phyloP scores from a whole-genome alignment of 1,284 basidiomycete species.

The Pholiota adiposa region DNA sequence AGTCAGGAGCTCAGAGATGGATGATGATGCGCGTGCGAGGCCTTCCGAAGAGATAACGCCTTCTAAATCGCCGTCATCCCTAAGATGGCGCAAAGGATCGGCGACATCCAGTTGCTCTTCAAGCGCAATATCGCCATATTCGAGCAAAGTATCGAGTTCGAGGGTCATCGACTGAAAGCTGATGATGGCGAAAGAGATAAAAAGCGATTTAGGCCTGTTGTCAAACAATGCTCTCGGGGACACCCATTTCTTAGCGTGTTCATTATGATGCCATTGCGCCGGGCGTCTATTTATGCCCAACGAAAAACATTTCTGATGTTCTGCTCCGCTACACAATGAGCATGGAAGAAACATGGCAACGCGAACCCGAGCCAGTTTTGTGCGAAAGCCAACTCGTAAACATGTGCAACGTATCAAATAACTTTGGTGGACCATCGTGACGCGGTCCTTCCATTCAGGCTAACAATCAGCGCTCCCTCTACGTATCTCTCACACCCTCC shows the following conservation, averaged over 20 bases:
- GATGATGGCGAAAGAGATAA: conserved; percentile 9
- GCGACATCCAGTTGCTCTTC: conserved; percentile 60
- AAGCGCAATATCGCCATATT: conserved; percentile 38
- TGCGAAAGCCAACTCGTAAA: conserved; percentile 22
- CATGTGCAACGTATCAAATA: conserved; percentile 31
- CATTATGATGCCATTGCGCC: neutral
- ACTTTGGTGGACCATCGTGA: conserved; percentile 2
- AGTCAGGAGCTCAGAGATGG: conserved; percentile 34
- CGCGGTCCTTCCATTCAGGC: conserved; percentile 15
- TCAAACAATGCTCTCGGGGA: too few relatives aligned
- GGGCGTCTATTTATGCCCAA: conserved; percentile 3
- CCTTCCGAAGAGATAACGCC: conserved; percentile 25
- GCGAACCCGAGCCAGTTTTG: conserved; percentile 7
- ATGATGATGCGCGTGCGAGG: conserved; percentile 26
- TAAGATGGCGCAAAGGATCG: conserved; percentile 70
- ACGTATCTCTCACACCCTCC: conserved; percentile 7
- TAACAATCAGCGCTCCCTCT: conserved; percentile 7
- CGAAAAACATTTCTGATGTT: neutral
- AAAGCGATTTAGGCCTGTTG: too few relatives aligned
- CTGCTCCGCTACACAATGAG: neutral
- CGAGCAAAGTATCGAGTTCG: conserved; percentile 14
- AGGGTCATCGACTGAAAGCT: conserved; percentile 10
- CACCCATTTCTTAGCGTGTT: too few relatives aligned
- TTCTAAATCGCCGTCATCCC: conserved; percentile 37
- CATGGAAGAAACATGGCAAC: neutral